Conservation (phyloP, 768 basidiomycete genomes). For the Suillus tomentosus region DNA sequence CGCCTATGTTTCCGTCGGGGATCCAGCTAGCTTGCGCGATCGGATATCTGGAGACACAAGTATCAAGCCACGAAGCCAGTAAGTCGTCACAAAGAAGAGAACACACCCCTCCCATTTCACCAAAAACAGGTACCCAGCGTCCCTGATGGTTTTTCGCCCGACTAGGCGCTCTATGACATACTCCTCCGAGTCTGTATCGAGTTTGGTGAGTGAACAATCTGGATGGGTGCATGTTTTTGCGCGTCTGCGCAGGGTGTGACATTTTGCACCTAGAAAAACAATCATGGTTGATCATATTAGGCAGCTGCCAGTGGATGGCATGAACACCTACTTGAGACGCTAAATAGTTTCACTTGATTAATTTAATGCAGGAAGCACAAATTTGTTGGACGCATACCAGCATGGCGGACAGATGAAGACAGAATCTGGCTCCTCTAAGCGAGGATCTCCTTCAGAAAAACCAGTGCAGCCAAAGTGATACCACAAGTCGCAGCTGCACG, state of each 20-base stretch:
- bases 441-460: slow-evolving; percentile 37
- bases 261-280: slow-evolving; percentile 19
- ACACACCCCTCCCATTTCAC: slow-evolving; percentile 38
- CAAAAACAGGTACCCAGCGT: slow-evolving; percentile 25
- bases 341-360: slow-evolving; percentile 4
- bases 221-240: slow-evolving; percentile 27
- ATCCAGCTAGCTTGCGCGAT: slow-evolving; percentile 33
- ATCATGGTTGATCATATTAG: not conserved
- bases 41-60: slow-evolving; percentile 23
- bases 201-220: slow-evolving; percentile 20
- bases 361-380: not conserved
- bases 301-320: slow-evolving; percentile 11
- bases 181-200: slow-evolving; percentile 4
- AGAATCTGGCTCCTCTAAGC: slow-evolving; percentile 30
- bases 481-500: slow-evolving; percentile 44
- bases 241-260: slow-evolving; percentile 14
- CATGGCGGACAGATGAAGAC: slow-evolving; percentile 49
- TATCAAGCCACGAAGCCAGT: not conserved
- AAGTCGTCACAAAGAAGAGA: not conserved
- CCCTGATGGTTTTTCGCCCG: slow-evolving; percentile 24
- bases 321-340: slow-evolving; percentile 13
- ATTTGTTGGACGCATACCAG: slow-evolving; percentile 22
- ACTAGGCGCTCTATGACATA: slow-evolving; percentile 28
- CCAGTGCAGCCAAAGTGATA: slow-evolving; percentile 57
- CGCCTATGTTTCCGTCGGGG: slow-evolving; percentile 28